phyloP scores from a whole-genome alignment of 1,284 basidiomycete species.

The Naganishia albida region DNA sequence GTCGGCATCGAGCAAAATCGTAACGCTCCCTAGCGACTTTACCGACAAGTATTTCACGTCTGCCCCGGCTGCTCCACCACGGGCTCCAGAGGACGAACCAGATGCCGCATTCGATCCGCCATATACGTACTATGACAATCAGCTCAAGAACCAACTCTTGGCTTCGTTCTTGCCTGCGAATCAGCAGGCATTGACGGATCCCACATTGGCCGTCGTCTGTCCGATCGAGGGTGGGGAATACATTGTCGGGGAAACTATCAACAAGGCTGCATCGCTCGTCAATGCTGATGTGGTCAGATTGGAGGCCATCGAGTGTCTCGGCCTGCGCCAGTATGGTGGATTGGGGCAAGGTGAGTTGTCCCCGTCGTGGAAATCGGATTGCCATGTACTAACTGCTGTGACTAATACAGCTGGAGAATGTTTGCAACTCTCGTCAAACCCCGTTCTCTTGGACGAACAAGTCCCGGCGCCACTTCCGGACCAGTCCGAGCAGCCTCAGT shows the following conservation, averaged over 20 bases:
- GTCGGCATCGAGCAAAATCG: not conserved
- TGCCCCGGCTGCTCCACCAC: slow-evolving; percentile 6
- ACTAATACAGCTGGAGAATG: slow-evolving; percentile 59
- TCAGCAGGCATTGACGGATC: slow-evolving; percentile 31
- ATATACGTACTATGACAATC: slow-evolving; percentile 22
- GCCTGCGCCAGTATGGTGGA: slow-evolving; percentile 46
- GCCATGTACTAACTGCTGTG: slow-evolving; percentile 38
- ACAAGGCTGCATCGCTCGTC: slow-evolving; percentile 69
- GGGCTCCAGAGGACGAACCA: not conserved
- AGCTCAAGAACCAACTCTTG: slow-evolving; percentile 34
- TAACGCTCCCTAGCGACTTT: slow-evolving; percentile 8
- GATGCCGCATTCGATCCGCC: not conserved
- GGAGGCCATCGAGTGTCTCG: slow-evolving; percentile 76
- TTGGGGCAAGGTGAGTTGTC: slow-evolving; percentile 69
- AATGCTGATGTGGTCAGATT: slow-evolving; percentile 76
- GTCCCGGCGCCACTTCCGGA: not conserved
- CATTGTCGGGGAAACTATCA: slow-evolving; percentile 73
- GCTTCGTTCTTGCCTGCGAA: slow-evolving; percentile 37
- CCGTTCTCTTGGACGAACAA: slow-evolving; percentile 57
- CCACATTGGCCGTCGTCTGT: slow-evolving; percentile 75
- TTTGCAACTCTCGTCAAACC: slow-evolving; percentile 36
- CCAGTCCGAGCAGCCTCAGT: slow-evolving; percentile 22
- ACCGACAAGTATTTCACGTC: slow-evolving; percentile 23
- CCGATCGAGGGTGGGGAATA: slow-evolving; percentile 82
- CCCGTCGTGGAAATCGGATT: too few species aligned